Conservation (phyloP, 2,329 filamentous ascomycete species). For the Microdochium paspali region DNA sequence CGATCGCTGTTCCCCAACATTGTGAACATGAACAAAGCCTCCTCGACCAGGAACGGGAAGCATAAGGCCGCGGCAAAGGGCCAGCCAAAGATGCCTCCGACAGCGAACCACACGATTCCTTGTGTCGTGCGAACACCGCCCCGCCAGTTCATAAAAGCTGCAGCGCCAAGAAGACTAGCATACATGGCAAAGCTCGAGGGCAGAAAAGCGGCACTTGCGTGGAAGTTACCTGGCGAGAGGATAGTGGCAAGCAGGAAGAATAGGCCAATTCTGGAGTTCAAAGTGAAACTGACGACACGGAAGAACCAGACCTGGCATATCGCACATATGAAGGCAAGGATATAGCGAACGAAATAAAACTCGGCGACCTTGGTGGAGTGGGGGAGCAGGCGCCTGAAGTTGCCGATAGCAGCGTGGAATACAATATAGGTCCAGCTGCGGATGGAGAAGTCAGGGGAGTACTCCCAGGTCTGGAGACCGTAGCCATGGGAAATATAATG, state of each 20-base stretch:
- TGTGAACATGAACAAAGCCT: constrained; percentile 45
- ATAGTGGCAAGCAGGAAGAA: constrained; percentile 73
- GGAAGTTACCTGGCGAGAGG: constrained; percentile 85
- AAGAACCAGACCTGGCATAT: constrained; percentile 76
- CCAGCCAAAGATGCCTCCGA: constrained; percentile 84
- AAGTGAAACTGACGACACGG: constrained; percentile 61
- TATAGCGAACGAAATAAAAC: constrained; percentile 79
- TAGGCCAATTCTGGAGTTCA: constrained; percentile 77
- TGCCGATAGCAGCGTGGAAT: constrained; percentile 67
- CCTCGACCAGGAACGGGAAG: constrained; percentile 72
- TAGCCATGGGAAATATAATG: constrained; percentile 92
- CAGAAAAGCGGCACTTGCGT: constrained; percentile 77
- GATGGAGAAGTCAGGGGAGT: constrained; percentile 89
- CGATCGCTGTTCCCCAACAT: constrained; percentile 44
- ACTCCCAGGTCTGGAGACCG: constrained; percentile 96
- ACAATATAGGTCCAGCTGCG: constrained; percentile 88
- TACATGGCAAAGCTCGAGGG: constrained; percentile 98
- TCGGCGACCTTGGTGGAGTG: constrained; percentile 57
- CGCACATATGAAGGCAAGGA: constrained; percentile 68
- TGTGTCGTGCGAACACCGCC: constrained; percentile 69
- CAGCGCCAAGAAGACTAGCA: constrained; percentile 73
- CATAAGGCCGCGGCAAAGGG: constrained; percentile 82
- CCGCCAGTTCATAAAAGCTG: constrained; percentile 85
- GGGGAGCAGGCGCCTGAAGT: constrained; percentile 53
- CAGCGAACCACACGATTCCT: constrained; percentile 85